A percentile compares a stretch with the other conserved stretches of the same genome.
Conservation (phyloP, 2,329 filamentous ascomycete genomes). For the Tolypocladium guangdongense region DNA sequence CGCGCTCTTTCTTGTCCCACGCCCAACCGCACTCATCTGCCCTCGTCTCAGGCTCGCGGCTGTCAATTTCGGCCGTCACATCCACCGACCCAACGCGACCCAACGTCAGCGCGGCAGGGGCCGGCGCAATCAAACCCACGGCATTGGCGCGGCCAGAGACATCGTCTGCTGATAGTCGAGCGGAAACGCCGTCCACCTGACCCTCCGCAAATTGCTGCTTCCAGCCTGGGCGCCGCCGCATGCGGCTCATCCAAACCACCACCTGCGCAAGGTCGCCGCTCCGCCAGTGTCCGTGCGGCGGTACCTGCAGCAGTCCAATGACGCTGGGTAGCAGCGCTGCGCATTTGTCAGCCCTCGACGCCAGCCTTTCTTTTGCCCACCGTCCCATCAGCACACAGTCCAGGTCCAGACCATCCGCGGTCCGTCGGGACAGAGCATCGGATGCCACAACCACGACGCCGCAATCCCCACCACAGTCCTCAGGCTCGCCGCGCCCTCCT, state of each 20-base stretch:
- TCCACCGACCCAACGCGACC: too few relatives aligned
- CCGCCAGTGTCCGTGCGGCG: neutral
- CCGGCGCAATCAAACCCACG: neutral
- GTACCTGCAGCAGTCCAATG: slow-evolving; percentile 1
- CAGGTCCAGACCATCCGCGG: neutral
- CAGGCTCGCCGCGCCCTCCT: neutral
- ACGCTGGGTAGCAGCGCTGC: too few relatives aligned
- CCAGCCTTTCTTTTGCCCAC: neutral
- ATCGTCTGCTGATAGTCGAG: neutral
- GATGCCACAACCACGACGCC: neutral
- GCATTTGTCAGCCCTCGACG: neutral
- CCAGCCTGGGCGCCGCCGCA: neutral
- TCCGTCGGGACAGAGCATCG: neutral
- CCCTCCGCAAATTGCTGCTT: neutral
- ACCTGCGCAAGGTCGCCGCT: neutral
- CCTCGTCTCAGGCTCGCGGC: neutral
- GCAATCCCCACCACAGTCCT: neutral
- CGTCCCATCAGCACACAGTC: neutral
- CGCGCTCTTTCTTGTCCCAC: too few relatives aligned
- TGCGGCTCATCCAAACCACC: neutral
- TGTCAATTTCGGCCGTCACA: neutral
- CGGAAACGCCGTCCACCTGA: neutral
- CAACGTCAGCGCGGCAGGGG: neutral
- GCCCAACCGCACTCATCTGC: too few relatives aligned
- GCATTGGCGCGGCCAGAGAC: too few relatives aligned